Evolutionary conservation across 345 rosid species (phyloP).

Genomic region (Gossypioides kirkii): DNA sequence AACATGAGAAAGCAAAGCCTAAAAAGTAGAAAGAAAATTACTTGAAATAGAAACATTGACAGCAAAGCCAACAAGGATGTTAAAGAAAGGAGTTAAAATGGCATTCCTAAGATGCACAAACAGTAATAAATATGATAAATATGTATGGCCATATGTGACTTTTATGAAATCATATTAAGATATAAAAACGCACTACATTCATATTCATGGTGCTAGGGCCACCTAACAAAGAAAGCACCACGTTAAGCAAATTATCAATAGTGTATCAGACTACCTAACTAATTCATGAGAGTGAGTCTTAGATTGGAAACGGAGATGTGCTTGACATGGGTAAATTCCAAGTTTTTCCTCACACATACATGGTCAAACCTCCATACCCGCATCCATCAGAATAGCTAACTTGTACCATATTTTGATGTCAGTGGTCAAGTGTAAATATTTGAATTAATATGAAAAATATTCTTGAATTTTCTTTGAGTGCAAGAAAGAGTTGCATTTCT

Average conservation of each 20-base stretch:
- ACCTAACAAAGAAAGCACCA: neutral
- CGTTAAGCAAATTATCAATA: neutral
- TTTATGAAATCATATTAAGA: neutral
- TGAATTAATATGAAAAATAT: neutral
- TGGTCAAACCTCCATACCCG: neutral
- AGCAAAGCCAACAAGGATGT: neutral
- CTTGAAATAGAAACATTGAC: neutral
- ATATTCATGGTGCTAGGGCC: neutral
- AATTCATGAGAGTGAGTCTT: neutral
- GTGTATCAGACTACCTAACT: neutral
- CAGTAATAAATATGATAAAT: neutral
- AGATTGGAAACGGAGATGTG: neutral
- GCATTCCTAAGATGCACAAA: slow-evolving; percentile 4
- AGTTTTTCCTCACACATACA: neutral
- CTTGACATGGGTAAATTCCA: neutral
- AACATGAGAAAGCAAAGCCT: neutral
- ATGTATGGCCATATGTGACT: neutral
- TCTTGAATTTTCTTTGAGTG: neutral
- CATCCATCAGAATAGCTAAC: neutral
- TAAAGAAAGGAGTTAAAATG: neutral
- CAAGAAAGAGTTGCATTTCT: neutral
- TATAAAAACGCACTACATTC: neutral
- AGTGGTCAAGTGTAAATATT: neutral
- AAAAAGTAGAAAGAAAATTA: neutral
- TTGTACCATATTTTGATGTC: neutral